These are phyloP conservation scores for Mycena chlorophos DNA, from an alignment of 768 basidiomycete species.

Conservation along the genomic window DNA sequence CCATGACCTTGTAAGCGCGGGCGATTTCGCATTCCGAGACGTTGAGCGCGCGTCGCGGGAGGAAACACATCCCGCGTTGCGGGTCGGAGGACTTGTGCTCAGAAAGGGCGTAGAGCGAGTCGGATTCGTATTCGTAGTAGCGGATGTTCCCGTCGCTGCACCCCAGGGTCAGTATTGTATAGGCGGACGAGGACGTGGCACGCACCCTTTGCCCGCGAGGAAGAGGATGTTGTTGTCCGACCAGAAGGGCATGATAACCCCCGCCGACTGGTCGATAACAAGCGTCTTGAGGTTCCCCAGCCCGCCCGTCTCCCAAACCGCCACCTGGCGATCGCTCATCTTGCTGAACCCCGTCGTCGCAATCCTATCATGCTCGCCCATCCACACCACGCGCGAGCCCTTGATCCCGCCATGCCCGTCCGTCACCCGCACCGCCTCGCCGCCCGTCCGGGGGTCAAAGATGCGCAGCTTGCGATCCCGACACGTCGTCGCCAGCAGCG, in stretches of 20 bases:
- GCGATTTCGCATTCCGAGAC: conserved; percentile 94
- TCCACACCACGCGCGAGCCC: conserved; percentile 84
- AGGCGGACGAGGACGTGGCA: conserved; percentile 5
- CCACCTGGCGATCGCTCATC: conserved; percentile 92
- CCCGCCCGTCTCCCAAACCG: conserved; percentile 84
- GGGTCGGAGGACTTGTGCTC: conserved; percentile 91
- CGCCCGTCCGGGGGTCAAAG: conserved; percentile 85
- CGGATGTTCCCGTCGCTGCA: conserved; percentile 92
- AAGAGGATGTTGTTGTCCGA: conserved; percentile 90
- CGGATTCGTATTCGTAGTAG: conserved; percentile 94
- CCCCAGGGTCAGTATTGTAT: no score
- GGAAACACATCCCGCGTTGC: conserved; percentile 96
- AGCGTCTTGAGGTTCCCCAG: conserved; percentile 76
- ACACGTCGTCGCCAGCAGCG: conserved; percentile 82
- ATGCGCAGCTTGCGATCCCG: conserved; percentile 90
- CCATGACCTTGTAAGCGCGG: conserved; percentile 85
- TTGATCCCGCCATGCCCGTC: conserved; percentile 96
- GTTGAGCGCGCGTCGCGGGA: conserved; percentile 87
- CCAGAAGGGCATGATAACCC: conserved; percentile 98
- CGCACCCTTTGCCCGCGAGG: conserved; percentile 88
- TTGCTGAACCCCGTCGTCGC: conserved; percentile 96
- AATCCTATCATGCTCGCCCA: conserved; percentile 86
- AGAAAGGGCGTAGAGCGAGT: conserved; percentile 70
- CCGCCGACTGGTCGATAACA: conserved; percentile 84
- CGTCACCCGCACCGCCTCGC: conserved; percentile 75